Evolutionary conservation across 352 stramenopile species (phyloP), one percentile per base, ranked within the genome.

Genomic region (Pseudoperonospora humuli): DNA sequence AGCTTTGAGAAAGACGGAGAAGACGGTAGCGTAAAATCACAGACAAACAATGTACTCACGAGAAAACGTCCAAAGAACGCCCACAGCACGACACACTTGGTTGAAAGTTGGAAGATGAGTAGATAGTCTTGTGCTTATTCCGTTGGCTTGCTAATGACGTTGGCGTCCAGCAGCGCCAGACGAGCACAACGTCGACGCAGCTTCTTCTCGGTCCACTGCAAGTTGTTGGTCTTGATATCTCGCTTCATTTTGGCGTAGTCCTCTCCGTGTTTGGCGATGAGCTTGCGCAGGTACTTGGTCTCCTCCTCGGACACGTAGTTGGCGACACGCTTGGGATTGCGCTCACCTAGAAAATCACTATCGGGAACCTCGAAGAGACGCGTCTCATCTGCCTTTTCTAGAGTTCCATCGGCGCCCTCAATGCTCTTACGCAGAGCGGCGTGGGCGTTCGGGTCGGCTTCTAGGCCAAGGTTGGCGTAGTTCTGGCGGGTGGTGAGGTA

Each of bases 171-270:
- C 45, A 91, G 64, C 54, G 65, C 68, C 26, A 91, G 59, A 43
- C 78, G 75, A 40, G 75, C 78, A 49, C 75, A 91, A 32, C 78
- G 78, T 26, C 63, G 51, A 53, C 73, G 70, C 26, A 91, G 60
- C 50, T 87, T 88, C 36, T 68, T 61, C 40, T 64, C 74, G 10
- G 78, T 88, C 78, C 78, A 91, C 63, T 91, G 78, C 71, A 83
- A 80, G 44, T 78, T 78, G 70, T 91, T 91, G 28, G 57, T 69
- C 67, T 91, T 91, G 52, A 91, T 82, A 38, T 91, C 78, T 43
- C 75, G 69, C 52, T 59, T 67, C 78, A 91, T 91, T 54, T 73
- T 77, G 43, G 70, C 69, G 64, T 70, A 86, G 61, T 85, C 40
- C 20, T 91, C 71, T 36, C 66, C 68, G 48, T 88, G 60, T 56